These are phyloP conservation scores for Fusarium newnesense DNA, from an alignment of 2,329 filamentous ascomycete species.

Conservation along the genomic window DNA sequence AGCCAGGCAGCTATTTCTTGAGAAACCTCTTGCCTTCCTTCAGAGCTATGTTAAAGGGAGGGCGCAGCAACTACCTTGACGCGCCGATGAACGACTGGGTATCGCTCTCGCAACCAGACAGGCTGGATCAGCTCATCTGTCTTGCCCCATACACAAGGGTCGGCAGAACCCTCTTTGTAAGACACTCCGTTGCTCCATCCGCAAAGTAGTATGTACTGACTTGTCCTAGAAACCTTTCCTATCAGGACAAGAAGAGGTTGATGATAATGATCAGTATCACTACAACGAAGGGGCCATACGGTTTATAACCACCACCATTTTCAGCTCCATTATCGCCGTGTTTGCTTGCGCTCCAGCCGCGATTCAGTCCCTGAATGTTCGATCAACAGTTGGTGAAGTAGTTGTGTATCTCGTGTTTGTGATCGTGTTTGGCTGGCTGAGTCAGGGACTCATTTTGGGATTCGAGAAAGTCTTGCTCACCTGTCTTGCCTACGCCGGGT, in stretches of 20 bases:
- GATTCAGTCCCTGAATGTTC: constrained; percentile 23
- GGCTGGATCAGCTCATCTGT: constrained; percentile 9
- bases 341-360: constrained; percentile 26
- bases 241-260: background rate
- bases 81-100: constrained; percentile 11
- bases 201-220: background rate
- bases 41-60: background rate
- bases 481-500: constrained; percentile 5
- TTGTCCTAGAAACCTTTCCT: background rate
- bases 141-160: background rate
- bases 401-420: constrained; percentile 26
- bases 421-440: constrained; percentile 19
- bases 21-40: background rate
- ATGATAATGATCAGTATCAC: background rate
- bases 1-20: constrained; percentile 6
- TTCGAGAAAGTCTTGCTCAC: constrained; percentile 18
- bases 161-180: background rate
- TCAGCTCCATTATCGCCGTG: constrained; percentile 3
- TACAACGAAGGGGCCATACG: constrained; percentile 8
- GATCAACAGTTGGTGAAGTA: constrained; percentile 13
- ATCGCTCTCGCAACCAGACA: background rate
- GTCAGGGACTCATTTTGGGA: constrained; percentile 3
- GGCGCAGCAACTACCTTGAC: background rate
- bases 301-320: background rate
- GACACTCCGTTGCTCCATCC: background rate